These are phyloP conservation scores for Trametopsis cervina DNA, from an alignment of 768 basidiomycete species.

Conservation along the genomic window DNA sequence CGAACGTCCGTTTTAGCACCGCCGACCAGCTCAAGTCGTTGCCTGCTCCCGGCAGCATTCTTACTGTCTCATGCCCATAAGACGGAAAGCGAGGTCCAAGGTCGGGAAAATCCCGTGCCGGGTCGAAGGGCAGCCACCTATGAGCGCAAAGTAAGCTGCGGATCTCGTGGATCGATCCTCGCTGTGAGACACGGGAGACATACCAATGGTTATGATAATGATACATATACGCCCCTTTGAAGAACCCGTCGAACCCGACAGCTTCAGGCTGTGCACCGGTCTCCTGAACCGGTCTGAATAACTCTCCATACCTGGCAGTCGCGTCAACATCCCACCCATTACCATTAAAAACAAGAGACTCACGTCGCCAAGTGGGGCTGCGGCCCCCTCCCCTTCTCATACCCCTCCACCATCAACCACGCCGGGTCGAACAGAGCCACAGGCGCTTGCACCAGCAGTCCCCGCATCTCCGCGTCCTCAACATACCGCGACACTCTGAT, in stretches of 20 bases:
- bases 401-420: constrained; percentile 92
- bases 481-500: constrained; percentile 90
- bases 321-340: neutral
- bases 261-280: constrained; percentile 79
- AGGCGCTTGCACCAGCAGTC: constrained; percentile 77
- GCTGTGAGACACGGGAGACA: constrained; percentile 15
- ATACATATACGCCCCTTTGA: constrained; percentile 91
- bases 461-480: constrained; percentile 81
- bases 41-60: neutral
- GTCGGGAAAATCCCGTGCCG: constrained; percentile 88
- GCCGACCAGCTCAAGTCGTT: constrained; percentile 88
- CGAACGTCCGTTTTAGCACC: constrained; percentile 92
- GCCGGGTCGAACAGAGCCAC: constrained; percentile 96
- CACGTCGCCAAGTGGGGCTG: constrained; percentile 78
- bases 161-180: neutral
- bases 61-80: too few relatives aligned
- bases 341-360: neutral
- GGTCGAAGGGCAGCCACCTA: constrained; percentile 97
- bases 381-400: constrained; percentile 86
- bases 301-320: constrained; percentile 66
- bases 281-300: constrained; percentile 73
- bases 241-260: constrained; percentile 92
- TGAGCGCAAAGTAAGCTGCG: neutral
- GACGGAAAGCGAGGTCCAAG: constrained; percentile 64
- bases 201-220: constrained; percentile 95